Percentiles rank a stretch among this genome's conserved stretches.
These are phyloP conservation scores for Vaccinium darrowii DNA, from an alignment of 148 eudicot genomes.

Conservation along the genomic window DNA sequence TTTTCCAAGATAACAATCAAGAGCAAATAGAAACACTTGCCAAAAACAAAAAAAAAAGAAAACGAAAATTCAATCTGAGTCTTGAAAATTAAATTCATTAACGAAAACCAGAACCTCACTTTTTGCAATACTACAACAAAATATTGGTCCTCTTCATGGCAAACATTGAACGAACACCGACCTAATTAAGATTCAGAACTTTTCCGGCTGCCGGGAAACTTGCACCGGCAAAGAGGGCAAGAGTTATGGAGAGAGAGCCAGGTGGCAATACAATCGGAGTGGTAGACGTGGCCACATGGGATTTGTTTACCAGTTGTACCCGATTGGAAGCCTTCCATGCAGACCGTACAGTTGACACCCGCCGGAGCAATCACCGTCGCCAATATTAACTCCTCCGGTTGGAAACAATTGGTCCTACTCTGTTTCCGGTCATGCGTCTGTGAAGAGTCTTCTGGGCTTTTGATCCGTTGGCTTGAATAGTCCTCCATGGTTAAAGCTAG, in stretches of 20 bases:
- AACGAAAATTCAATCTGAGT: background rate
- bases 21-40: background rate
- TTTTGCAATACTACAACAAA: too few relatives aligned
- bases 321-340: slow-evolving; percentile 49
- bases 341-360: slow-evolving; percentile 42
- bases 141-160: background rate
- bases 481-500: background rate
- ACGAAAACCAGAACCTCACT: background rate
- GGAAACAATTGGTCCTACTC: background rate
- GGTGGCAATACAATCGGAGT: slow-evolving; percentile 38
- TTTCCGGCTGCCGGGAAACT: slow-evolving; percentile 16
- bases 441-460: background rate
- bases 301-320: slow-evolving; percentile 27
- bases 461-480: background rate
- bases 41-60: background rate
- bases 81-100: background rate
- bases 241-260: slow-evolving; percentile 49
- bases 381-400: background rate
- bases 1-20: background rate
- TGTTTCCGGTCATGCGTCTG: background rate
- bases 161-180: background rate
- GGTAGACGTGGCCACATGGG: slow-evolving; percentile 63
- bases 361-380: slow-evolving; percentile 6
- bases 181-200: background rate
- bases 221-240: slow-evolving; percentile 64